phyloP scores from a whole-genome alignment of 1,284 basidiomycete genomes.

The Microbotryum intermedium region DNA sequence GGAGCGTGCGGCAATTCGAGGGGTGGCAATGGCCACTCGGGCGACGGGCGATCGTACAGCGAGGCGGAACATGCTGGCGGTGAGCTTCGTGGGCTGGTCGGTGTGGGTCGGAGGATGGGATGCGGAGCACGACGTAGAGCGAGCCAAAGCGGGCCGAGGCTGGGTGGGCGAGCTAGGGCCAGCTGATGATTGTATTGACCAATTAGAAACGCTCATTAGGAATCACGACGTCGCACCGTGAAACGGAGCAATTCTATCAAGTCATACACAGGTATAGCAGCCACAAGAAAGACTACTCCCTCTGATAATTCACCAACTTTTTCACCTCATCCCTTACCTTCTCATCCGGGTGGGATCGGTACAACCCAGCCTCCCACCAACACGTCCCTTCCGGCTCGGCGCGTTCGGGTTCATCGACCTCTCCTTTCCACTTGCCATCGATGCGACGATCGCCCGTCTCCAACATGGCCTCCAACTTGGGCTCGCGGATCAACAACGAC shows the following conservation, averaged over 20 bases:
- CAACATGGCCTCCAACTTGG: constrained; percentile 71
- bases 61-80: too few relatives aligned
- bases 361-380: constrained; percentile 43
- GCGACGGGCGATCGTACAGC: too few relatives aligned
- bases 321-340: constrained; percentile 52
- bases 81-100: too few relatives aligned
- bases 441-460: constrained; percentile 66
- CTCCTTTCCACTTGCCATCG: constrained; percentile 25
- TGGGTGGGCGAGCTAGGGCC: too few relatives aligned
- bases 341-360: constrained; percentile 53
- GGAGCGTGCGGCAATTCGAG: constrained; percentile 8
- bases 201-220: too few relatives aligned
- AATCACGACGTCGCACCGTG: too few relatives aligned
- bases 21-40: too few relatives aligned
- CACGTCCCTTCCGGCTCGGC: constrained; percentile 30
- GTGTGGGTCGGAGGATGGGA: too few relatives aligned
- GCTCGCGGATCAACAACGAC: constrained; percentile 62
- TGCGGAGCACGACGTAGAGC: too few relatives aligned
- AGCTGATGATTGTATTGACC: too few relatives aligned
- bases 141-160: too few relatives aligned
- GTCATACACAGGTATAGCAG: background rate
- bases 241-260: too few relatives aligned
- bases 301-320: constrained; percentile 45
- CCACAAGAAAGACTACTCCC: background rate
- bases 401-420: constrained; percentile 26